Base-by-base conservation (phyloP, 2,329 filamentous ascomycete genomes). In the Fusarium luffae region DNA sequence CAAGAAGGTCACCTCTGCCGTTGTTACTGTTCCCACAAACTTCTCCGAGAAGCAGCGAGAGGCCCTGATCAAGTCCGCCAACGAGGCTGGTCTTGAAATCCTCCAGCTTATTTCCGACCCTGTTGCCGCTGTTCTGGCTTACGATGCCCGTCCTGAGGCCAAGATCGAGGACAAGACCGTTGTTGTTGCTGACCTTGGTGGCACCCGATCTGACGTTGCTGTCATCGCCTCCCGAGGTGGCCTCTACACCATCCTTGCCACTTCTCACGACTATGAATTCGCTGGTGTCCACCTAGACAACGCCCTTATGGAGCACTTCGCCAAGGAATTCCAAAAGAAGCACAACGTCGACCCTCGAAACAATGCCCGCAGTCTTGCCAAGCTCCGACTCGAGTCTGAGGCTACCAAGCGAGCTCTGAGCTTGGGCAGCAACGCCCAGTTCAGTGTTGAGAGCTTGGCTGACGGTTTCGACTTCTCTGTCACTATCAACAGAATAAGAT, bases 321-420 rank as follows among this genome's bases (percentile, higher is more conserved):
- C 95, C 75, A 99, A 99, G 87, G 96, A 99, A 82, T 99, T 99
- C 84, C 88, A 96, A 78, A 98, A 99, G 89, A 97, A 97, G 87
- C 89, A 98, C 88, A 91, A 90, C 84, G 89, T 89, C 61, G 96
- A 98, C 81, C 96, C 96, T 23, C 89, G 94, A 74, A 87, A 90
- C 77, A 93, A 96, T 79, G 86, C 90, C 58, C 90, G 90, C 76
- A 92, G 92, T 75, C 84, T 98, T 75, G 94, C 96, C 66, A 99
- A 98, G 87, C 85, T 99, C 72, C 95, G 93, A 82, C 86, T 94
- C 49, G 96, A 98, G 85, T 88, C 93, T 70, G 96, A 99, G 83
- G 88, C 90, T 50, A 91, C 94, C 75, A 98, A 97, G 88, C 96
- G 96, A 85, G 90, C 94, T 23, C 88, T 99, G 64, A 96, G 92